Evolutionary conservation across 2,329 filamentous ascomycete species (phyloP).

Genomic region (Exophiala mesophila): DNA sequence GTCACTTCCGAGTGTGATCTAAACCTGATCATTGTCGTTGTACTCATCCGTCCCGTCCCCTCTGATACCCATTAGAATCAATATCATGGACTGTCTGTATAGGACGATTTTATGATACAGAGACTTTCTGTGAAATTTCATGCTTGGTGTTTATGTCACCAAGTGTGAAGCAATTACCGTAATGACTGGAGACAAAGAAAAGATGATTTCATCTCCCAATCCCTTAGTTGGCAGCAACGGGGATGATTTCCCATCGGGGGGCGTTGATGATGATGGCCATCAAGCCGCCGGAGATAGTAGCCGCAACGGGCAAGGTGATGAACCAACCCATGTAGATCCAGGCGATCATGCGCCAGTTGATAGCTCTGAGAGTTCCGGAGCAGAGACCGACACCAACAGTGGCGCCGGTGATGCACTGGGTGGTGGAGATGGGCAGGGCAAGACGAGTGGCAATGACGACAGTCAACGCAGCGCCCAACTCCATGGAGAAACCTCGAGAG

Average conservation of each 20-base stretch:
- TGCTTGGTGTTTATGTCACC: no score
- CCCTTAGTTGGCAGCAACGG: background rate
- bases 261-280: conserved; percentile 55
- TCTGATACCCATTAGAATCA: no score
- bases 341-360: conserved; percentile 68
- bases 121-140: no score
- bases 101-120: no score
- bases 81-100: no score
- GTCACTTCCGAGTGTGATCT: no score
- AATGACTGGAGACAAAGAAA: no score
- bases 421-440: conserved; percentile 68
- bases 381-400: conserved; percentile 51
- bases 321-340: conserved; percentile 64
- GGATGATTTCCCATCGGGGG: conserved; percentile 43
- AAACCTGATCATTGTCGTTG: no score
- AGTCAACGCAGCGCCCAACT: conserved; percentile 71
- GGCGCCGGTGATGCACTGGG: conserved; percentile 74
- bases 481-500: conserved; percentile 62
- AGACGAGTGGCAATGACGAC: conserved; percentile 70
- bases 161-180: no score
- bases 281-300: conserved; percentile 49
- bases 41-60: no score
- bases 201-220: no score
- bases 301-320: conserved; percentile 57
- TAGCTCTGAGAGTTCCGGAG: conserved; percentile 64